These are phyloP conservation scores for Xerocomellus dryophilus DNA, from an alignment of 768 basidiomycete species.

Conservation along the genomic window DNA sequence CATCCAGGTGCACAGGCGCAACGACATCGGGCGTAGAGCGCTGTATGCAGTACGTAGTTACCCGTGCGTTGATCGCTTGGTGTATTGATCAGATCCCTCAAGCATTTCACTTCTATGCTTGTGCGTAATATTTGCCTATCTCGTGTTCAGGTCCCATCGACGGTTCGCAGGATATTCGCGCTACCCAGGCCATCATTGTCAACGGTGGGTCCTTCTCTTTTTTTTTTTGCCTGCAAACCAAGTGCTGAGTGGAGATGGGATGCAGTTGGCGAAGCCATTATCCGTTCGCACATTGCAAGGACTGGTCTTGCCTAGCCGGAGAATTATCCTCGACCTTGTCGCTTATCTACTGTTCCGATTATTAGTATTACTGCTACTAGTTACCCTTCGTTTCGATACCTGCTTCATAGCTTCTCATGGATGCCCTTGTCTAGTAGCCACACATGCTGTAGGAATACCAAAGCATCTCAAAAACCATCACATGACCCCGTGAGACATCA, in stretches of 20 bases:
- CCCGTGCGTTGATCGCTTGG: not conserved
- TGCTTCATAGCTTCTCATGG: slow-evolving; percentile 13
- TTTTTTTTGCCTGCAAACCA: not conserved
- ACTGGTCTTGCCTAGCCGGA: slow-evolving; percentile 39
- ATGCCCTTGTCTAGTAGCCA: slow-evolving; percentile 24
- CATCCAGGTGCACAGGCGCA: slow-evolving; percentile 66
- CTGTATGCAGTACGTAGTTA: slow-evolving; percentile 58
- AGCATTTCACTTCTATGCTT: slow-evolving; percentile 75
- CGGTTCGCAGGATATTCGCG: slow-evolving; percentile 53
- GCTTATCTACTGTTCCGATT: slow-evolving; percentile 11
- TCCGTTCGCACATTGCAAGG: slow-evolving; percentile 60
- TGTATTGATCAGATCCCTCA: slow-evolving; percentile 8
- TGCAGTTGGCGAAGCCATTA: slow-evolving; percentile 63
- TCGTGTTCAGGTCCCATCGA: not conserved
- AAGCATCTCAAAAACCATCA: slow-evolving; percentile 1
- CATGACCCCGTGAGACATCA: slow-evolving; percentile 10
- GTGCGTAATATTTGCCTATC: slow-evolving; percentile 33
- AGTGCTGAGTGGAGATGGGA: slow-evolving; percentile 2
- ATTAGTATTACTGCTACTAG: slow-evolving; percentile 22
- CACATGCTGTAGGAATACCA: slow-evolving; percentile 23
- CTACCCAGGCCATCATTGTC: slow-evolving; percentile 63
- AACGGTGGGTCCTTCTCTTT: slow-evolving; percentile 44
- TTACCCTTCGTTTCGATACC: slow-evolving; percentile 30
- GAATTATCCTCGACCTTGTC: not conserved
- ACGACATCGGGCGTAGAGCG: slow-evolving; percentile 55